These are phyloP conservation scores for Agaricus blazei DNA, from an alignment of 768 basidiomycete genomes.

Conservation along the genomic window DNA sequence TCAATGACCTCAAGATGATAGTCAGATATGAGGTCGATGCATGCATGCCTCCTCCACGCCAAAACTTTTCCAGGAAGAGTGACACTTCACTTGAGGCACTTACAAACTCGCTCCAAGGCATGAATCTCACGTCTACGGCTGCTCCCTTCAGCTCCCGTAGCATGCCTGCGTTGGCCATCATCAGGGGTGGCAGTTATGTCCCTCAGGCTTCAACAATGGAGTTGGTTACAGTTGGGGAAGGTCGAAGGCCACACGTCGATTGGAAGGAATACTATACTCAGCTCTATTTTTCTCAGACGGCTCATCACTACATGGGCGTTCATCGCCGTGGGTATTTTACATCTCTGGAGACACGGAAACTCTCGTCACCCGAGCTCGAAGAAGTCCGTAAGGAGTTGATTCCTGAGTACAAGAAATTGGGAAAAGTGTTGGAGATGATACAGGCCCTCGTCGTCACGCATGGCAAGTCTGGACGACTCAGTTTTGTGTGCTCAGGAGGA, in stretches of 20 bases:
- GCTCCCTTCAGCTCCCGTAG: constrained; percentile 14
- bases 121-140: constrained; percentile 22
- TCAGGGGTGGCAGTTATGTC: constrained; percentile 30
- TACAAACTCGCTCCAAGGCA: constrained; percentile 23
- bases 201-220: constrained; percentile 41
- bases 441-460: constrained; percentile 44
- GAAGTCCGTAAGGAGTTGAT: constrained; percentile 26
- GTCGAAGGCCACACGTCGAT: constrained; percentile 28
- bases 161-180: constrained; percentile 17
- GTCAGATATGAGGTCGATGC: constrained; percentile 26
- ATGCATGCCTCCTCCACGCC: constrained; percentile 19
- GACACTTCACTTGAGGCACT: constrained; percentile 31
- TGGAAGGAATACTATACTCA: constrained; percentile 65
- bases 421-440: constrained; percentile 38
- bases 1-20: constrained; percentile 37
- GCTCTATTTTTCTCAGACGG: constrained; percentile 64
- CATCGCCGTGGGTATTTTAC: constrained; percentile 53
- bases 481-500: constrained; percentile 45
- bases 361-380: constrained; percentile 31
- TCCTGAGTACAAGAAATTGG: constrained; percentile 30
- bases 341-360: constrained; percentile 42
- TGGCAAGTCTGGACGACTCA: constrained; percentile 48
- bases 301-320: constrained; percentile 52
- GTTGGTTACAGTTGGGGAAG: constrained; percentile 36
- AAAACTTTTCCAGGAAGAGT: constrained; percentile 18